Conservation (phyloP, 1,139 yeast genomes). For the Barnettozyma hawaiiensis region DNA sequence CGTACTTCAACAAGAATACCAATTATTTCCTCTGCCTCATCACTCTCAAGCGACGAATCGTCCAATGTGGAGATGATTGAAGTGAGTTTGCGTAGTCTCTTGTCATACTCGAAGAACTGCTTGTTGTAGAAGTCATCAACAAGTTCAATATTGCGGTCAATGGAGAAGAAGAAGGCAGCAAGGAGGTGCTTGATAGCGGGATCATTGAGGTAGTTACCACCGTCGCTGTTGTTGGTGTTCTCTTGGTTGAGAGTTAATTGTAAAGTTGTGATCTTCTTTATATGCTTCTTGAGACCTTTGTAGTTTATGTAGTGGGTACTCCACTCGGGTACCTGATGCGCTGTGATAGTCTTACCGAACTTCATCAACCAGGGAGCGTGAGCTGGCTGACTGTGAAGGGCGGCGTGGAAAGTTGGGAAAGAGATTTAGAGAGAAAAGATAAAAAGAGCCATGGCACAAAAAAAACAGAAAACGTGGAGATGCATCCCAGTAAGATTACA, state of each 20-base stretch:
- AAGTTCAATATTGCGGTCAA: constrained; percentile 76
- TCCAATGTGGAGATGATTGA: constrained; percentile 26
- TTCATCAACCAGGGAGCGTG: constrained; percentile 45
- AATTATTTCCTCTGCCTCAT: constrained; percentile 74
- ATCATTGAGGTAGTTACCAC: constrained; percentile 28
- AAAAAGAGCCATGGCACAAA: too few relatives aligned
- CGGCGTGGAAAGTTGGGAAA: too few relatives aligned
- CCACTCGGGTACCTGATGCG: constrained; percentile 96
- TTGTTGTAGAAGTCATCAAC: constrained; percentile 75
- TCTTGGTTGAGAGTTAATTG: constrained; percentile 24
- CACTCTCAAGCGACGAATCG: constrained; percentile 36
- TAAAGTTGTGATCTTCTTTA: constrained; percentile 44
- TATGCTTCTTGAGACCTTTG: constrained; percentile 74
- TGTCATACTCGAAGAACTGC: constrained; percentile 67
- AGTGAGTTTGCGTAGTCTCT: constrained; percentile 53
- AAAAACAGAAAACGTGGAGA: too few relatives aligned
- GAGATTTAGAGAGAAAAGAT: too few relatives aligned
- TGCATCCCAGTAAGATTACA: too few relatives aligned
- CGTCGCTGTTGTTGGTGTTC: not conserved
- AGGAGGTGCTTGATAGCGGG: constrained; percentile 38
- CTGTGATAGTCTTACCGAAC: constrained; percentile 73
- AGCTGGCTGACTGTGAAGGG: too few relatives aligned
- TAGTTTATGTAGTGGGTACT: constrained; percentile 70
- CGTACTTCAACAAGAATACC: constrained; percentile 73
- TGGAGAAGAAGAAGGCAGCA: constrained; percentile 67